Base-by-base conservation (phyloP, 2,329 filamentous ascomycete genomes). In the Nannizziopsis arthrosporioides region DNA sequence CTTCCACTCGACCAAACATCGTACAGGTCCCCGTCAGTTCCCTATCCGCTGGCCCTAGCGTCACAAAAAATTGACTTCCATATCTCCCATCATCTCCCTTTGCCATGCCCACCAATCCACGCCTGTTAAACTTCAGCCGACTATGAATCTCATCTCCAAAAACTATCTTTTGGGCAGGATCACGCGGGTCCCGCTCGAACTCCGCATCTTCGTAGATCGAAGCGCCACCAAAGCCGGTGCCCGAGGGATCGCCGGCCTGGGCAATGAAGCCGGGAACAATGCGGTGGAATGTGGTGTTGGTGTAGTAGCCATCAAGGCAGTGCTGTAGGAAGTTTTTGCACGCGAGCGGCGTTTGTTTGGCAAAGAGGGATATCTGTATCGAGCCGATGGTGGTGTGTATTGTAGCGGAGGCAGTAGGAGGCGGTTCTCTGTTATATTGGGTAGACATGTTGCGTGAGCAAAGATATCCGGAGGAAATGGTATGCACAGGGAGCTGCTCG, bases 31-130 rank as follows among this genome's bases (percentile, higher is more conserved):
- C 84, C 56, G 84, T 86, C 59, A 98, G 65, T 70, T 96, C 88
- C 19, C 87, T 81, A 18, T 89, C 74, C 61, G 83, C 88, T 47
- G 73, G 73, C 54, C 80, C 88, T 46, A 98, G 69, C 0, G 92
- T 96, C 53, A 98, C 82, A 71, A 98, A 98, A 73, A 96, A 96
- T 66, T 98, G 92, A 64, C 87, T 94, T 31, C 87, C 85, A 68
- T 96, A 96, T 47, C 85, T 85, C 40, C 88, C 82, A 52, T 69
- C 68, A 45, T 69, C 67, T 36, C 66, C 68, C 65, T 96, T 96
- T 22, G 92, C 92, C 88, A 96, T 95, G n/a, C 85, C 92, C 57
- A 98, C 68, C 57, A 96, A 69, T 0, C 92, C 92, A 51, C 92
- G 76, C 42, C 92, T 76, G 59, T 93, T 96, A 73, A 92, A 96